phyloP scores from a whole-genome alignment of 345 rosid species.

The Eucalyptus erythrocorys region DNA sequence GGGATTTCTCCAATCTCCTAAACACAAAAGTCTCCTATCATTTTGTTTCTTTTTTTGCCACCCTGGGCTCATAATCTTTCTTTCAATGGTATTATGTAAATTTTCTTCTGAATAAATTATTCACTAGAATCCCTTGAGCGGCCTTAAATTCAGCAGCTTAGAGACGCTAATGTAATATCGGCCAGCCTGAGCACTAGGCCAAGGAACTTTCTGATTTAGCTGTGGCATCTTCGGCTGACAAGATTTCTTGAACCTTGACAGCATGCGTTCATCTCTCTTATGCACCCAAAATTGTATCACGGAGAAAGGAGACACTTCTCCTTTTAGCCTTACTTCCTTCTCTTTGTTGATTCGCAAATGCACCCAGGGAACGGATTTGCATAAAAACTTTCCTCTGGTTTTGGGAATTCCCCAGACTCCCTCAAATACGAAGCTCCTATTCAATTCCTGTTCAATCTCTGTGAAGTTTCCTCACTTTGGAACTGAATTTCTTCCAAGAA shows the following conservation, averaged over 20 bases:
- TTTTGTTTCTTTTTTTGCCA: background rate
- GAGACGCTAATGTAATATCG: background rate
- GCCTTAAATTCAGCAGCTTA: background rate
- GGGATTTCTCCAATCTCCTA: background rate
- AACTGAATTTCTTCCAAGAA: constrained; percentile 79
- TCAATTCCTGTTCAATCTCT: constrained; percentile 49
- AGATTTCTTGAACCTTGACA: background rate
- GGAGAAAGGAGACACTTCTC: background rate
- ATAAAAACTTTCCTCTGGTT: constrained; percentile 82
- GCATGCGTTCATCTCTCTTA: background rate
- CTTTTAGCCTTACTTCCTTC: background rate
- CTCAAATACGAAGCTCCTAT: constrained; percentile 63
- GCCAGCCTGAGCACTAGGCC: background rate
- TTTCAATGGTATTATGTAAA: background rate
- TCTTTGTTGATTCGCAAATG: constrained; percentile 40
- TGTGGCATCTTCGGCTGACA: background rate
- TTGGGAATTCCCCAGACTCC: constrained; percentile 73
- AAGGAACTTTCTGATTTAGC: background rate
- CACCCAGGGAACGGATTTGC: constrained; percentile 93
- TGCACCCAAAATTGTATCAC: background rate
- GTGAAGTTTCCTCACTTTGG: constrained; percentile 79
- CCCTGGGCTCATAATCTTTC: background rate
- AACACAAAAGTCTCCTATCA: background rate
- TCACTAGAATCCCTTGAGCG: background rate
- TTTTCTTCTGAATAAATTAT: background rate